Evolutionary conservation across 495 filamentous ascomycete species (phyloP), one percentile per base, ranked within the genome.

Genomic region (Penicillium lividum): DNA sequence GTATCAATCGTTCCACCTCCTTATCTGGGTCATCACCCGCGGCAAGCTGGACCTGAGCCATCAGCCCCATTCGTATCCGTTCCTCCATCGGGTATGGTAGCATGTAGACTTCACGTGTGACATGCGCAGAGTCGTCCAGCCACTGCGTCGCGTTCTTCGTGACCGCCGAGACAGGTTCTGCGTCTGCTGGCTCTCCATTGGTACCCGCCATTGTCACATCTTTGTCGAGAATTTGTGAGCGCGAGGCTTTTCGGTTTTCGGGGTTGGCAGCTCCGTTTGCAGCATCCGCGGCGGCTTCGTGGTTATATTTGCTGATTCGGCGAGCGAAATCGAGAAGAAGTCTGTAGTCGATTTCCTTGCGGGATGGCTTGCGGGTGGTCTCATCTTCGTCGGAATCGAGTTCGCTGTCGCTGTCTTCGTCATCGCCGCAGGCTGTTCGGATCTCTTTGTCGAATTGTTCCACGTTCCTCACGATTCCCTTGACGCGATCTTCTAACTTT

Each of bases 291-390:
- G 76, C 77, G 3, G 77, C 77, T 63, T 77, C 68, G 30, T 74
- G 69, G 47, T 80, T 80, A 53, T 79, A 79, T 57, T 78, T 78
- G 68, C 76, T 77, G 40, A 80, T 80, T 22, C 76, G 68, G 16
- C 75, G 73, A 15, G 77, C 77, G 53, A 80, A 80, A 38, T 78
- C 74, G 27, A 80, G 61, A 0, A 80, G 63, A 3, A 78, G 51
- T 27, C 65, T 68, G 57, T 79, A 80, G 25, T 80, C 77, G 6
- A 80, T 72, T 48, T 77, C 76, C 43, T 75, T 74, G 10, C 56
- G 62, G 1, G 56, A 0, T 33, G 16, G 15, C 52, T 54, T 29
- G 52, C 56, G 38, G 1, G 66, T 57, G 18, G 60, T 50, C 25
- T 57, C 52, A 2, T 64, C 54, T n/a, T 67, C 48, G 22, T 64